Percentiles rank a stretch among this genome's conserved stretches.
Conservation (phyloP, 371 early-diverging fungal species). For the Mucor plumbeus region DNA sequence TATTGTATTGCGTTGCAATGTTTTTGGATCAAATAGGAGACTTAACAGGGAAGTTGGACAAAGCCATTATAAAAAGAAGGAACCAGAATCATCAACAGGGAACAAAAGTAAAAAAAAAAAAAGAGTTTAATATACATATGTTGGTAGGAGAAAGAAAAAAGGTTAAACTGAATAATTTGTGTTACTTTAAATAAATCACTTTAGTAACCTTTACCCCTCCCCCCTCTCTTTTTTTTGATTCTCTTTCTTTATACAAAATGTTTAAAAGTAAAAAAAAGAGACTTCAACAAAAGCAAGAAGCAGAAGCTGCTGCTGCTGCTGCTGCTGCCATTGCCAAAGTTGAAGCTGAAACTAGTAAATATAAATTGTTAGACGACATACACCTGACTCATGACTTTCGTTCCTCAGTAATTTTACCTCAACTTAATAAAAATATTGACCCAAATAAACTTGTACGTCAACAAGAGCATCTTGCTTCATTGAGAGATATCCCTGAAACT, state of each 20-base stretch:
- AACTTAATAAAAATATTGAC: conserved; percentile 33
- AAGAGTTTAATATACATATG: neutral
- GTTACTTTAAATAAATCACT: conserved; percentile 3
- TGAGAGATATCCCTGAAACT: conserved; percentile 16
- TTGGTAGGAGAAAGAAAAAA: neutral
- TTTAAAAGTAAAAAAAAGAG: conserved; percentile 20
- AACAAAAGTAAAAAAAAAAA: too few species aligned
- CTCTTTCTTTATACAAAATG: neutral
- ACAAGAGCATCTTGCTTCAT: conserved; percentile 22
- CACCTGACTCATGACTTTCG: conserved; percentile 45
- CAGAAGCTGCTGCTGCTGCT: conserved; percentile 5
- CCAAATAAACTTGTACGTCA: conserved; percentile 10
- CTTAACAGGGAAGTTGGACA: neutral
- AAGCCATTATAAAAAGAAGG: neutral
- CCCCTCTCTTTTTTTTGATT: neutral
- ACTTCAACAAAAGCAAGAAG: conserved; percentile 30
- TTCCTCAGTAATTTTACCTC: conserved; percentile 50
- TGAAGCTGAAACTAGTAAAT: conserved; percentile 8
- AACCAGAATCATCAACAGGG: neutral
- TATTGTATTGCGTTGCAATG: neutral
- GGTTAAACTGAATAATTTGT: neutral
- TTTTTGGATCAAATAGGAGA: neutral
- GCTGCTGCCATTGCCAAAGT: neutral
- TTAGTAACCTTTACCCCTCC: neutral
- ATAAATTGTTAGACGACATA: conserved; percentile 43